Percentiles rank a stretch among this genome's conserved stretches.
Evolutionary conservation across 208 protist genomes (phyloP).

Genomic region (Histomonas meleagridis): DNA sequence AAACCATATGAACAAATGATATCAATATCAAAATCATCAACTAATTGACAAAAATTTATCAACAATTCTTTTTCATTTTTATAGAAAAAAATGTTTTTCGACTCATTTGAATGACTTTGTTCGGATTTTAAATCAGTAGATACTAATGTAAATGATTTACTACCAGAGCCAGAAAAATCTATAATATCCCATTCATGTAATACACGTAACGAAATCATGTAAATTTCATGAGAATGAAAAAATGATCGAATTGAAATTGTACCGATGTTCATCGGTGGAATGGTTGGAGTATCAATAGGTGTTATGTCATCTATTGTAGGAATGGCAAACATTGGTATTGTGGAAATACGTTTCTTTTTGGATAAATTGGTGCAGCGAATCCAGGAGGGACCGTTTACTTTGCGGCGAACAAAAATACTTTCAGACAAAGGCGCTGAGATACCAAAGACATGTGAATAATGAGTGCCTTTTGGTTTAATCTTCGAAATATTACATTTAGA

Average conservation of each 20-base stretch:
- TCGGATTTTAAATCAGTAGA: not conserved
- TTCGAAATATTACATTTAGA: not conserved
- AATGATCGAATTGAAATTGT: not conserved
- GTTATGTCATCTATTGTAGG: not conserved
- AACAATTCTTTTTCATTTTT: not conserved
- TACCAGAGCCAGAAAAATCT: not conserved
- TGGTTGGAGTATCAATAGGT: not conserved
- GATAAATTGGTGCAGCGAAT: not conserved
- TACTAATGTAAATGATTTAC: not conserved
- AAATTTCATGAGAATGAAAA: not conserved
- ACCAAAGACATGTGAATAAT: not conserved
- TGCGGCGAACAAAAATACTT: not conserved
- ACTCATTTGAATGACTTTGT: not conserved
- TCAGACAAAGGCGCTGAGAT: not conserved
- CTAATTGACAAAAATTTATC: not conserved
- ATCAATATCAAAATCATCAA: conserved; percentile 28
- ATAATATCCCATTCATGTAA: not conserved
- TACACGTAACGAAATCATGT: not conserved
- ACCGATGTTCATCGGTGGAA: not conserved
- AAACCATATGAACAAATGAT: not conserved
- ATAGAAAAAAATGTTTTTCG: not conserved
- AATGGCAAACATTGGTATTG: not conserved
- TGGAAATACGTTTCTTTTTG: not conserved
- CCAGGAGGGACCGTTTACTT: not conserved
- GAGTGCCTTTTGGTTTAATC: not conserved